phyloP scores from a whole-genome alignment of 371 early-diverging fungal genomes.

The Choanephora cucurbitarum region DNA sequence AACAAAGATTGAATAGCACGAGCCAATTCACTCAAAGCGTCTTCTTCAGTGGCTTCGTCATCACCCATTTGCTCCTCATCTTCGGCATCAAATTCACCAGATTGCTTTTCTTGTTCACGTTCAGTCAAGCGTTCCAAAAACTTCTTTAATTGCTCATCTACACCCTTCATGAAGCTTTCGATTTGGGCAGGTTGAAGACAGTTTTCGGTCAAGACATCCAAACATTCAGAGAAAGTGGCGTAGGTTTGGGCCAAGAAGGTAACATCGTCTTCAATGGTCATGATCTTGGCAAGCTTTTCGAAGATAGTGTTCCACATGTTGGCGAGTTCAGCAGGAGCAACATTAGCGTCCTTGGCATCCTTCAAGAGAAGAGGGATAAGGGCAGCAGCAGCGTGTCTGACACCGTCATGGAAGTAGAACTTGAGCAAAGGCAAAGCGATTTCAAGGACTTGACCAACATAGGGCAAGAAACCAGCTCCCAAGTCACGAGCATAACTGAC shows the following conservation, averaged over 20 bases:
- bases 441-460: conserved; percentile 78
- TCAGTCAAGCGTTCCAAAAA: conserved; percentile 69
- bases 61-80: conserved; percentile 82
- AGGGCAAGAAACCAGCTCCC: conserved; percentile 85
- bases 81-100: conserved; percentile 85
- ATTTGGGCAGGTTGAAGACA: conserved; percentile 66
- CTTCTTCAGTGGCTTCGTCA: conserved; percentile 84
- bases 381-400: conserved; percentile 85
- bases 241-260: conserved; percentile 78
- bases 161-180: conserved; percentile 66
- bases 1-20: conserved; percentile 75
- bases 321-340: conserved; percentile 41
- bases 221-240: conserved; percentile 71
- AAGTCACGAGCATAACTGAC: conserved; percentile 92
- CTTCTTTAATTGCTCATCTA: conserved; percentile 68
- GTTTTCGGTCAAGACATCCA: conserved; percentile 69
- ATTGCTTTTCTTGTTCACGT: conserved; percentile 71
- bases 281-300: conserved; percentile 68
- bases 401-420: conserved; percentile 97
- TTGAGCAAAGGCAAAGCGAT: conserved; percentile 87
- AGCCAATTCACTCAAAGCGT: conserved; percentile 76
- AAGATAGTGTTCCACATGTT: conserved; percentile 69
- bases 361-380: conserved; percentile 81
- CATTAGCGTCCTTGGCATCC: conserved; percentile 58
- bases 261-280: conserved; percentile 77